phyloP scores from a whole-genome alignment of 768 basidiomycete genomes.

The Cyathus striatus region DNA sequence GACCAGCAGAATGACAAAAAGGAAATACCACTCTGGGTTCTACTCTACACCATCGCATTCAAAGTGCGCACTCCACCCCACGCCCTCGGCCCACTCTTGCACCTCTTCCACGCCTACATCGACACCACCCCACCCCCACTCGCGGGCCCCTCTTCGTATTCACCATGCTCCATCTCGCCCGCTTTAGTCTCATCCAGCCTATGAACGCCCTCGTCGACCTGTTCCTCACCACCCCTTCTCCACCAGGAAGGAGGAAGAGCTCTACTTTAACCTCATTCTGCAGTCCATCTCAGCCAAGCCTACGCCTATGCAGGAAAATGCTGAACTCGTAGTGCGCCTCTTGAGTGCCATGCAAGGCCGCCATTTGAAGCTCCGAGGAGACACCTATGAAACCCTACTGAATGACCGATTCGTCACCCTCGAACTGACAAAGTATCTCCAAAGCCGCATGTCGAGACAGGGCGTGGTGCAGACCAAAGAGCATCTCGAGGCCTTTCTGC shows the following conservation, averaged over 20 bases:
- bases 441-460: constrained; percentile 33
- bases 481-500: constrained; percentile 46
- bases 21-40: constrained; percentile 48
- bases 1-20: background rate
- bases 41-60: constrained; percentile 41
- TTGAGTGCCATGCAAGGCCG: constrained; percentile 44
- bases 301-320: constrained; percentile 30
- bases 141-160: constrained; percentile 42
- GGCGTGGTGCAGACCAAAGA: constrained; percentile 30
- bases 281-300: constrained; percentile 40
- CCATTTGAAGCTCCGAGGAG: constrained; percentile 29
- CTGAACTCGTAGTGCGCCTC: constrained; percentile 33
- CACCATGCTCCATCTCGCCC: constrained; percentile 41
- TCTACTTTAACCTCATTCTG: constrained; percentile 50
- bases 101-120: constrained; percentile 38
- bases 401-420: constrained; percentile 46
- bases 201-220: constrained; percentile 38
- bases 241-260: constrained; percentile 15
- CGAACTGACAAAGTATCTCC: constrained; percentile 44
- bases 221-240: constrained; percentile 30
- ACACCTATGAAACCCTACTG: constrained; percentile 41
- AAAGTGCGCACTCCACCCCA: constrained; percentile 41
- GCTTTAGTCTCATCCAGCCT: constrained; percentile 41
- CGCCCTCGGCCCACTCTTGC: constrained; percentile 35
- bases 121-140: constrained; percentile 20